Percentiles rank a stretch among this genome's conserved stretches.
Evolutionary conservation across 345 rosid species (phyloP).

Genomic region (Sisymbrium altissimum): DNA sequence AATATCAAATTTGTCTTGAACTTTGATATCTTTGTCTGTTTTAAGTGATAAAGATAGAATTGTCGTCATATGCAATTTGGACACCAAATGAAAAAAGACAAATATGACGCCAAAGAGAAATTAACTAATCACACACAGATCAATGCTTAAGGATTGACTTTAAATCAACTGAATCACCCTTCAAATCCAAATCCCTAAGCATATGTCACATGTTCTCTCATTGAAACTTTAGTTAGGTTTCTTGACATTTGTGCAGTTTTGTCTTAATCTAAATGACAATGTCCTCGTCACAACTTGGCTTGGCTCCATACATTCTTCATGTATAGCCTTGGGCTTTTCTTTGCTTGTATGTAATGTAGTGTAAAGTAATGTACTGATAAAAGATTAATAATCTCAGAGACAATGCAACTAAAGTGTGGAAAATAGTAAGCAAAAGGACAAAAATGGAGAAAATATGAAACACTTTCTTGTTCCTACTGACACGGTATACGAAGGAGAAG

Average conservation of each 20-base stretch:
- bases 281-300: constrained; percentile 28
- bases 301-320: constrained; percentile 26
- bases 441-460: constrained; percentile 15
- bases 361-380: neutral
- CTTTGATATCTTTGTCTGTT: constrained; percentile 25
- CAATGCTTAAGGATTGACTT: constrained; percentile 29
- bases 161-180: neutral
- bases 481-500: constrained; percentile 28
- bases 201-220: constrained; percentile 21
- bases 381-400: constrained; percentile 9
- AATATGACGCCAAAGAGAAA: neutral
- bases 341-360: neutral
- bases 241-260: constrained; percentile 20
- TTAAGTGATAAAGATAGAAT: constrained; percentile 6
- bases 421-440: constrained; percentile 20
- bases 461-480: constrained; percentile 23
- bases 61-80: constrained; percentile 11
- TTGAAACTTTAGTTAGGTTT: constrained; percentile 28
- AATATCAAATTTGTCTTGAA: constrained; percentile 5
- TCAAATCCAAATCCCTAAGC: constrained; percentile 19
- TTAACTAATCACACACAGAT: constrained; percentile 18
- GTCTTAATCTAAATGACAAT: constrained; percentile 15
- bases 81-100: constrained; percentile 25
- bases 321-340: neutral
- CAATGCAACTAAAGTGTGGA: constrained; percentile 19